Evolutionary conservation across 805 yeast species (phyloP).

Genomic region (Candida xiaguanensis): DNA sequence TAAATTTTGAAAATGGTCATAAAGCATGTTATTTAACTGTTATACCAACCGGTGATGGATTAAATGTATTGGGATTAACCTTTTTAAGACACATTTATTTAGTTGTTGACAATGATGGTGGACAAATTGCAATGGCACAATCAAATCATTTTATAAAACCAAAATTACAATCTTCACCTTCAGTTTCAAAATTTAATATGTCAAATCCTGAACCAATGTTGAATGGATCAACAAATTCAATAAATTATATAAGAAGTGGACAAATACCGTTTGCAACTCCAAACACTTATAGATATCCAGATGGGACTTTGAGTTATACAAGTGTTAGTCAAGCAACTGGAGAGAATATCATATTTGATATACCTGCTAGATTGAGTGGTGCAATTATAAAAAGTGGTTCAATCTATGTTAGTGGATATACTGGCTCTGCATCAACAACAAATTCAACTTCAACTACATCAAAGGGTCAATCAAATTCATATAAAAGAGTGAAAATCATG

Average conservation of each 20-base stretch:
- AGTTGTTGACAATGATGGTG: slow-evolving; percentile 62
- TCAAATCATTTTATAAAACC: slow-evolving; percentile 25
- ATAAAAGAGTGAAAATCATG: neutral
- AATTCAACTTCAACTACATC: neutral
- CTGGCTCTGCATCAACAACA: neutral
- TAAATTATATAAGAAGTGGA: slow-evolving; percentile 35
- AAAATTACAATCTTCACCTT: neutral
- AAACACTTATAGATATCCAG: neutral
- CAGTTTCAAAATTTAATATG: neutral
- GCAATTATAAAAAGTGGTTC: slow-evolving; percentile 24
- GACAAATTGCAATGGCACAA: slow-evolving; percentile 53
- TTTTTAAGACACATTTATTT: slow-evolving; percentile 51
- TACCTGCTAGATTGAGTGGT: slow-evolving; percentile 26
- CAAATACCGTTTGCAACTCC: slow-evolving; percentile 49
- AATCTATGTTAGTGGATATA: slow-evolving; percentile 21
- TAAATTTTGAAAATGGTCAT: slow-evolving; percentile 51
- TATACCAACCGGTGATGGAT: slow-evolving; percentile 49
- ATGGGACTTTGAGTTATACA: slow-evolving; percentile 11
- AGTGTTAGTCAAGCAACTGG: slow-evolving; percentile 1
- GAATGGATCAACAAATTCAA: slow-evolving; percentile 7
- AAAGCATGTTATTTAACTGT: slow-evolving; percentile 55
- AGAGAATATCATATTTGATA: slow-evolving; percentile 7
- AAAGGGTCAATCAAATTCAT: neutral
- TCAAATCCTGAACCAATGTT: neutral
- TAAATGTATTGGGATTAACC: slow-evolving; percentile 54